Base-by-base conservation (phyloP, 1,284 basidiomycete genomes). In the Caloboletus firmus region DNA sequence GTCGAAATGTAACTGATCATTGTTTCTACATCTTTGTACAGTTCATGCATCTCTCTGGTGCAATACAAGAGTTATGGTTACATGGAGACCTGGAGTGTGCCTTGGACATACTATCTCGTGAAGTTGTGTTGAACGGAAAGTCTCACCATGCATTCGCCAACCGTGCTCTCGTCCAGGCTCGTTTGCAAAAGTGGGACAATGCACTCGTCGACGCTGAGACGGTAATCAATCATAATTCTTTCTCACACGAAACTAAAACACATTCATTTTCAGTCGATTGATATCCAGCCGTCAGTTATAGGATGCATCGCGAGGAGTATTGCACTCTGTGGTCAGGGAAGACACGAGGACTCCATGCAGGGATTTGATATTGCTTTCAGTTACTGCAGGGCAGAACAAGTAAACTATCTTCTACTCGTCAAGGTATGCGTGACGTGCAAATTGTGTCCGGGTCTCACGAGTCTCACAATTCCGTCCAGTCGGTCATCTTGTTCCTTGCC, bases 251-350 rank as follows among this genome's bases (percentile, higher is more conserved):
- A n/a, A 44, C 35, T 60, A 2, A 62, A 20, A n/a, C 2, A 22
- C 6, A 11, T 26, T 2, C 4, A 5, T 43, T 22, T n/a, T 17
- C n/a, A 62, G 60, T 65, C 60, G 15, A 43, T 63, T 3, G 20
- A 48, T 28, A 24, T 50, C 24, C 58, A 50, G 2, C 50, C 43
- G 0, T 65, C 60, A 4, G 61, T 61, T 32, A 49, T 65, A 34
- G 60, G 60, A 15, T 60, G n/a, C 37, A 64, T 64, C 11, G 57
- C 60, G 1, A 61, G 45, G 49, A 64, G 60, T 37, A 9, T 62
- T 7, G 62, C 52, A 12, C 51, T 62, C n/a, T 26, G 41, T 48
- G 59, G 56, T 35, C 60, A 45, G 20, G 49, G 39, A 8, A 44
- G n/a, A 45, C 39, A 61, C 5, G 62, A 64, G 17, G 52, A 60